Base-by-base conservation (phyloP, 768 basidiomycete genomes). In the Termitomyces sp. region DNA sequence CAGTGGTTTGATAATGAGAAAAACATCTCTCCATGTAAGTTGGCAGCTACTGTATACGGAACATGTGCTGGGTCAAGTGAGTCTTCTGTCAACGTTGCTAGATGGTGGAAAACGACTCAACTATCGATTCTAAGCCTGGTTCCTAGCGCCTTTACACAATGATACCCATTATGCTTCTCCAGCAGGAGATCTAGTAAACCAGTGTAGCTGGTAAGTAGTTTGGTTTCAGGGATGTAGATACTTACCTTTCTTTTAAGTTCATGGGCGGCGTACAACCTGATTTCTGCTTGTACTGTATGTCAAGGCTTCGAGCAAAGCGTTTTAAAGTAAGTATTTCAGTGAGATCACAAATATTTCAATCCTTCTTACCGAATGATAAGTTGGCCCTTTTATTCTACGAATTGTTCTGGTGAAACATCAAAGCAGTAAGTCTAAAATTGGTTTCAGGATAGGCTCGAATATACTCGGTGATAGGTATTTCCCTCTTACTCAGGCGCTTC, bases 201-300 rank as follows among this genome's bases (percentile, higher is more conserved):
- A 56, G 11, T 77, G 77, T 49, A 69, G 67, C 32, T 78, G 77
- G 77, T 77, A 57, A 50, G 68, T n/a, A 12, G 37, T 32, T 28
- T 37, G 6, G 10, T 41, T 21, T 17, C 9, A 28, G 9, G 15
- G 5, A 11, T n/a, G 24, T 8, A 7, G 5, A 26, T 5, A 51
- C 22, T 53, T 15, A 51, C 14, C 32, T 19, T 24, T 32, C 15
- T 12, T 53, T 1, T 6, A 34, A 83, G 82, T 47, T 83, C 82
- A 0, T 82, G 80, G 81, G 72, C 77, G 22, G 77, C 74, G 9
- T 83, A 83, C 56, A 84, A 84, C 52, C 68, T 83, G 15, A 64
- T 81, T 56, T 75, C 74, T 59, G 81, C 75, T 6, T 83, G 82
- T 51, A 71, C 76, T 8, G 58, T 71, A 22, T 84, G 82, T 50